Percentiles rank a stretch among this genome's conserved stretches.
Evolutionary conservation across 768 basidiomycete species (phyloP).

Genomic region (Holtermannia corniformis): DNA sequence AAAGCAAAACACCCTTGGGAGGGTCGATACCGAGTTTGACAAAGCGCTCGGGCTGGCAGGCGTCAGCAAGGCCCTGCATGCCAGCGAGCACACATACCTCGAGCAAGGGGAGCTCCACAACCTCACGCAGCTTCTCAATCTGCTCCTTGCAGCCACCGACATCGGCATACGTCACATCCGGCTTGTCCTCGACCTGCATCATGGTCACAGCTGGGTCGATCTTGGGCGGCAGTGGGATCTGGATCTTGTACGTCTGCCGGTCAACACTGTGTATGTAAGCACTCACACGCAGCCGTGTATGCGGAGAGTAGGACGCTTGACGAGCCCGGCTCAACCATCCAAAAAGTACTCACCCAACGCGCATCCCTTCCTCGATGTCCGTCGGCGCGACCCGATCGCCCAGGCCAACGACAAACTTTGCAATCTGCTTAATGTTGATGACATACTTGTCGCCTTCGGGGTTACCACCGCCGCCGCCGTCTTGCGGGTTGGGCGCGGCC

Average conservation of each 20-base stretch:
- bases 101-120: conserved; percentile 90
- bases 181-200: conserved; percentile 99
- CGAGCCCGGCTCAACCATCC: background rate
- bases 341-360: conserved; percentile 69
- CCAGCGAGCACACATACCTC: conserved; percentile 52
- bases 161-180: conserved; percentile 95
- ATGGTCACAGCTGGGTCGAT: conserved; percentile 99
- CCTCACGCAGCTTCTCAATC: conserved; percentile 96
- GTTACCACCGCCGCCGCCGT: conserved; percentile 51
- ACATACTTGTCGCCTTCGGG: conserved; percentile 96
- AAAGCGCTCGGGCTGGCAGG: conserved; percentile 84
- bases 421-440: conserved; percentile 99
- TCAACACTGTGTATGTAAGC: conserved; percentile 57
- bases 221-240: conserved; percentile 95
- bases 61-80: background rate
- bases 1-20: conserved; percentile 92
- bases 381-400: conserved; percentile 95
- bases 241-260: conserved; percentile 88
- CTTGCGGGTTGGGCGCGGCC: conserved; percentile 78
- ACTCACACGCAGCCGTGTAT: background rate
- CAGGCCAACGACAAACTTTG: conserved; percentile 95
- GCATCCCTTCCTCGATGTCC: conserved; percentile 99
- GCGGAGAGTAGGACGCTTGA: background rate
- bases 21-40: conserved; percentile 98
- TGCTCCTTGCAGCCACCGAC: conserved; percentile 99